Evolutionary conservation across 1,284 basidiomycete species (phyloP).

Genomic region (Chiua sp.): DNA sequence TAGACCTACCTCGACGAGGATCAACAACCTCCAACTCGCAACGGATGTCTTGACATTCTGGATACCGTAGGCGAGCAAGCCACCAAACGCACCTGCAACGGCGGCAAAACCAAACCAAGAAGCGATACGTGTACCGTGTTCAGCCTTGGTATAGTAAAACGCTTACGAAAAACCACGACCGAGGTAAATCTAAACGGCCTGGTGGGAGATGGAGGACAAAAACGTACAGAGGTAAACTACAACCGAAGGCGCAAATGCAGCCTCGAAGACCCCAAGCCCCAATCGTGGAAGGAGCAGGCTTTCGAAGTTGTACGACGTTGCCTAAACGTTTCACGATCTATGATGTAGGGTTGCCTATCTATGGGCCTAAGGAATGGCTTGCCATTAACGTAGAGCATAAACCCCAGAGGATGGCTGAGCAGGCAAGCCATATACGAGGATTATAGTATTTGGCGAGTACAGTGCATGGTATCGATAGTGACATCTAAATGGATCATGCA

Average conservation of each 20-base stretch:
- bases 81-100: constrained; percentile 80
- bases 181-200: background rate
- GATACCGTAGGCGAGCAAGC: constrained; percentile 74
- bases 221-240: constrained; percentile 78
- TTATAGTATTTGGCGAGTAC: constrained; percentile 68
- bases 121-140: constrained; percentile 75
- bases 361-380: constrained; percentile 11
- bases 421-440: constrained; percentile 69
- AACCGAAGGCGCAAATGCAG: constrained; percentile 52
- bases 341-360: too few relatives aligned
- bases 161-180: constrained; percentile 44
- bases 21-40: constrained; percentile 70
- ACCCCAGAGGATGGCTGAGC: constrained; percentile 73
- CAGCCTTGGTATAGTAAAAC: constrained; percentile 75
- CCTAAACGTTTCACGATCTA: constrained; percentile 40
- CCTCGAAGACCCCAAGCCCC: constrained; percentile 72
- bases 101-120: constrained; percentile 84
- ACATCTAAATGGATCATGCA: constrained; percentile 63
- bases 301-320: constrained; percentile 60
- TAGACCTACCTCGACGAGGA: constrained; percentile 70
- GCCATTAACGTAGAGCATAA: constrained; percentile 74
- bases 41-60: constrained; percentile 59
- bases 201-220: background rate
- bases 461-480: constrained; percentile 71
- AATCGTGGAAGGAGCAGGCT: constrained; percentile 64